Evolutionary conservation across 495 filamentous ascomycete species (phyloP), one percentile per base, ranked within the genome.

Genomic region (Penicillium cosmopolitanum): DNA sequence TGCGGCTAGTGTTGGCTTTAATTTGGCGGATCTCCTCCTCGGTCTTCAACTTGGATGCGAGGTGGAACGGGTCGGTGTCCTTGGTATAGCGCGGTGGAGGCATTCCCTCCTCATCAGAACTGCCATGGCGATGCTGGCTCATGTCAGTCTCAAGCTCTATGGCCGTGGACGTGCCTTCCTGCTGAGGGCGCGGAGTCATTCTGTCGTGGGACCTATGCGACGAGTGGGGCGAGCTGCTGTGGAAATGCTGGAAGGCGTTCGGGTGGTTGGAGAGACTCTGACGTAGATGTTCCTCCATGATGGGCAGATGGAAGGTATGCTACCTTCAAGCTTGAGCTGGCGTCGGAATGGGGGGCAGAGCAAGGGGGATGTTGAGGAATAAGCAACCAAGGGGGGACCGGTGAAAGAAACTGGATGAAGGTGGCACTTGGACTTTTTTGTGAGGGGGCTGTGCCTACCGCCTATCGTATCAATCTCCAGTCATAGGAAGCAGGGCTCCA

Each of bases 1-100:
- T 96, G 51, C 89, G 85, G 5, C 89, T 88, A 19, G 85, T 92
- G 68, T 94, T 96, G 47, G 91, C 91, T 58, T 85, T 85, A 61
- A 98, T 94, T 56, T 83, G 79, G 19, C 85, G 83, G 59, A 98
- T 87, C 71, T 98, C 91, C 16, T 82, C 82, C 13, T 86, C 75
- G 36, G 89, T 82, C 75, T 97, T 98, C 58, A 94, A 82, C 43
- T 84, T 86, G 5, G 85, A 85, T 3, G 91, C 89, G 2, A 98
- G 86, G 57, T 85, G 84, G 71, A 90, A 93, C 0, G 95, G 95
- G 68, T 98, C 95, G 62, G 83, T 87, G 46, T 81, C 82, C 16
- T 62, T 65, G 34, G 80, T 87, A 71, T 89, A 87, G 47, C 71
- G 79, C 46, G 78, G 84, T n/a, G 78, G 77, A 38, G 77, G 75